A percentile compares a stretch with the other conserved stretches of the same genome.
Evolutionary conservation across 768 basidiomycete species (phyloP).

Genomic region (Tephrocybe sp.): DNA sequence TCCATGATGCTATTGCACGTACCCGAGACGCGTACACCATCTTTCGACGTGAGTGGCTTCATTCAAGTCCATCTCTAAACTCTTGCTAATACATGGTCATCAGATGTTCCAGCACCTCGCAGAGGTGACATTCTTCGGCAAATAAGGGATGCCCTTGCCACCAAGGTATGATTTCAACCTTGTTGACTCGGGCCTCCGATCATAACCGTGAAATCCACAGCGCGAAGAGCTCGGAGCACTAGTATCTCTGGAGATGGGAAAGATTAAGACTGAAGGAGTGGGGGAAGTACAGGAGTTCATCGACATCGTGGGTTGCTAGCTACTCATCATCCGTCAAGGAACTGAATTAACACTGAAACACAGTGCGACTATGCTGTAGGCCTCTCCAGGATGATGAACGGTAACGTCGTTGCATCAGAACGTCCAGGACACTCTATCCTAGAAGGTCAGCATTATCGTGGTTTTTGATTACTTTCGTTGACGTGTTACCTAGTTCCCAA

Average conservation of each 20-base stretch:
- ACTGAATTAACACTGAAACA: slow-evolving; percentile 7
- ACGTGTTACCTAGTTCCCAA: slow-evolving; percentile 69
- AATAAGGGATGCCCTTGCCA: slow-evolving; percentile 76
- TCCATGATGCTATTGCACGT: slow-evolving; percentile 63
- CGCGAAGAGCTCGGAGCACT: slow-evolving; percentile 77
- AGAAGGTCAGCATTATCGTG: slow-evolving; percentile 54
- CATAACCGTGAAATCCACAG: slow-evolving; percentile 32
- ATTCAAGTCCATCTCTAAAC: background rate
- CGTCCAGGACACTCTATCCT: slow-evolving; percentile 88
- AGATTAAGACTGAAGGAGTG: slow-evolving; percentile 86
- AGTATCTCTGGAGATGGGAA: slow-evolving; percentile 87
- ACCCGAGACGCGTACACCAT: slow-evolving; percentile 69
- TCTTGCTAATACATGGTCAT: slow-evolving; percentile 5
- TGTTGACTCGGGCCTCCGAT: no score
- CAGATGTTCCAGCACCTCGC: slow-evolving; percentile 76
- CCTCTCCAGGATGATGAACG: slow-evolving; percentile 92
- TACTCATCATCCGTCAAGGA: slow-evolving; percentile 1
- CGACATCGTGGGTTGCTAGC: slow-evolving; percentile 69
- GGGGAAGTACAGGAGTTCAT: slow-evolving; percentile 96
- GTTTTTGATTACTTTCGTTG: slow-evolving; percentile 9
- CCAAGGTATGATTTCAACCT: slow-evolving; percentile 50
- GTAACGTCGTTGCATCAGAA: slow-evolving; percentile 83
- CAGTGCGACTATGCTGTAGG: slow-evolving; percentile 96
- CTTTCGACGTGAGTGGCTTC: slow-evolving; percentile 50
- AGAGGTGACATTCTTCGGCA: slow-evolving; percentile 88